phyloP scores from a whole-genome alignment of 1,139 yeast species.

The Suhomyces guaymorum region DNA sequence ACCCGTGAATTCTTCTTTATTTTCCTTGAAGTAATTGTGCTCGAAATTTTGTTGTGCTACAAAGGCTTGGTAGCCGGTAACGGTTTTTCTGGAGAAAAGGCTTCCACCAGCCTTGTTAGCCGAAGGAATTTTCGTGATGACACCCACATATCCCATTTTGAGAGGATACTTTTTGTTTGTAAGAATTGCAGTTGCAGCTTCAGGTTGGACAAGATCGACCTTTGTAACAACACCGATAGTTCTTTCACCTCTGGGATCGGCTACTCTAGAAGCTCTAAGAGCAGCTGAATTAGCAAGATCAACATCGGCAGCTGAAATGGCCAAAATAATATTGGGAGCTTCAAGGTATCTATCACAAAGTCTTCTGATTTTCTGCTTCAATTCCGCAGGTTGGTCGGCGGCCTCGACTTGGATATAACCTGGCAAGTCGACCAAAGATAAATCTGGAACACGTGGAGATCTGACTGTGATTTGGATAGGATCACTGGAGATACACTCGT shows the following conservation, averaged over 20 bases:
- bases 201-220: conserved; percentile 82
- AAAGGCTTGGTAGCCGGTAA: conserved; percentile 47
- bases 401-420: conserved; percentile 98
- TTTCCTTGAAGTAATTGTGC: conserved; percentile 55
- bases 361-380: conserved; percentile 75
- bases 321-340: conserved; percentile 90
- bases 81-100: conserved; percentile 37
- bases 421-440: conserved; percentile 91
- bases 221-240: conserved; percentile 96
- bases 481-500: conserved; percentile 84
- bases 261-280: conserved; percentile 83
- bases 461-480: conserved; percentile 89
- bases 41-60: conserved; percentile 71
- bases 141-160: conserved; percentile 97
- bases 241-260: conserved; percentile 92
- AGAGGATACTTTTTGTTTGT: conserved; percentile 83
- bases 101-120: conserved; percentile 21
- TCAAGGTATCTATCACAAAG: conserved; percentile 85
- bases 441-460: conserved; percentile 91
- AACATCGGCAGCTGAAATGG: conserved; percentile 96
- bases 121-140: conserved; percentile 76
- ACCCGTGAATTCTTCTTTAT: conserved; percentile 60
- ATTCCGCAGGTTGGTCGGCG: conserved; percentile 87
- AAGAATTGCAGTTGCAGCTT: conserved; percentile 65
- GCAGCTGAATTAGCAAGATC: conserved; percentile 97